Conservation (phyloP, 768 basidiomycete genomes). For the Favolaschia claudopus region DNA sequence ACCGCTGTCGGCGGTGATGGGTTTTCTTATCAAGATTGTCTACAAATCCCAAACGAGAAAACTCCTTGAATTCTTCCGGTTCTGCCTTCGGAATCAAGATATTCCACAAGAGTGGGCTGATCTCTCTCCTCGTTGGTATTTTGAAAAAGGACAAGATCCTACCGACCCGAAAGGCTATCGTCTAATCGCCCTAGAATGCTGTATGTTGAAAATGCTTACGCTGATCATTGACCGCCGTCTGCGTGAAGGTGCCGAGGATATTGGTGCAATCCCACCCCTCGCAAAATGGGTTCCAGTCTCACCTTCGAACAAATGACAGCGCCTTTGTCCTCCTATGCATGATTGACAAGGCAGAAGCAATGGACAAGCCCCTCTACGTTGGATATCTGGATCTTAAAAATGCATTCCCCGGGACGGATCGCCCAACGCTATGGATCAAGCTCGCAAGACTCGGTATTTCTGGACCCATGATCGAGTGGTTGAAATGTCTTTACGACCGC, state of each 20-base stretch:
- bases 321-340: neutral
- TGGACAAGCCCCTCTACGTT: neutral
- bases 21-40: constrained; percentile 2
- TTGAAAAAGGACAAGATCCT: constrained; percentile 22
- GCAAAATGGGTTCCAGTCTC: constrained; percentile 4
- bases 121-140: constrained; percentile 8
- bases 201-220: constrained; percentile 29
- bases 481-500: constrained; percentile 6
- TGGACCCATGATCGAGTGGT: constrained; percentile 19
- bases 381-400: no score
- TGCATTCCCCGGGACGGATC: constrained; percentile 3
- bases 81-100: neutral
- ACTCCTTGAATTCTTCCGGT: neutral
- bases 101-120: neutral
- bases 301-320: neutral
- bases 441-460: constrained; percentile 1
- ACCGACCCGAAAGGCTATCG: constrained; percentile 23
- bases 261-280: neutral
- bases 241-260: neutral
- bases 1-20: constrained; percentile 1
- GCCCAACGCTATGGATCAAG: neutral
- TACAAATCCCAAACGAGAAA: constrained; percentile 2
- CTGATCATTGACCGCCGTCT: neutral
- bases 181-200: constrained; percentile 32
- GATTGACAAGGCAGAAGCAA: neutral